phyloP scores from a whole-genome alignment of 2,329 filamentous ascomycete genomes.

The Aureobasidium sp. region DNA sequence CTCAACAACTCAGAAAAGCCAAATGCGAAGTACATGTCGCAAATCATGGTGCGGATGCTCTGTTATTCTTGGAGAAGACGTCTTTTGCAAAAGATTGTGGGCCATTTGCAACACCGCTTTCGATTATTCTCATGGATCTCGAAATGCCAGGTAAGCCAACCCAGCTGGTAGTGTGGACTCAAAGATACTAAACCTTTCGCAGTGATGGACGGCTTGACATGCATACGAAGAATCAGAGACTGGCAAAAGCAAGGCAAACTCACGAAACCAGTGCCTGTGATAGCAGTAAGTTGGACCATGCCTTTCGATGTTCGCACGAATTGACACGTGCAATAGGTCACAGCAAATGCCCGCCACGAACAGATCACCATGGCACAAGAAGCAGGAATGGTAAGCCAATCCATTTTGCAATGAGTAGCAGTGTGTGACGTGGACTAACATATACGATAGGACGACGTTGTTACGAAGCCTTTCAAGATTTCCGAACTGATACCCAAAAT shows the following conservation, averaged over 20 bases:
- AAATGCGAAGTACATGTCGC: conserved; percentile 30
- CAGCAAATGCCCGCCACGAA: conserved; percentile 67
- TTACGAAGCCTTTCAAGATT: conserved; percentile 16
- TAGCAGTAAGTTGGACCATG: conserved; percentile 50
- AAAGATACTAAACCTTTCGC: not conserved
- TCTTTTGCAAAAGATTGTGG: conserved; percentile 6
- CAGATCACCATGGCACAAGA: conserved; percentile 64
- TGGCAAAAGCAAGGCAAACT: conserved; percentile 56
- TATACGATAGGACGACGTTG: conserved; percentile 7
- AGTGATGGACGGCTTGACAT: conserved; percentile 72
- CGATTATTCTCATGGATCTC: conserved; percentile 62
- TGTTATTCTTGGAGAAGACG: conserved; percentile 26
- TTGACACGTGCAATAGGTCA: conserved; percentile 32
- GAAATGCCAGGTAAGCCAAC: conserved; percentile 54
- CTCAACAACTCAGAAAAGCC: conserved; percentile 29
- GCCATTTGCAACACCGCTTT: not conserved
- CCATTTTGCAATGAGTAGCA: not conserved
- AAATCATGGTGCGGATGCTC: conserved; percentile 30
- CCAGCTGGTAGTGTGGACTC: too few relatives aligned
- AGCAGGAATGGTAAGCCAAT: conserved; percentile 51
- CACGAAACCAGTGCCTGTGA: conserved; percentile 61
- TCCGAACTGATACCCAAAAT: conserved; percentile 18
- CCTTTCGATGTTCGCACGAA: not conserved
- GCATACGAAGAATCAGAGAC: conserved; percentile 59
- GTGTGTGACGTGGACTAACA: not conserved